Evolutionary conservation across 345 rosid species (phyloP), one percentile per base, ranked within the genome.

Genomic region (Leavenworthia alabamica): DNA sequence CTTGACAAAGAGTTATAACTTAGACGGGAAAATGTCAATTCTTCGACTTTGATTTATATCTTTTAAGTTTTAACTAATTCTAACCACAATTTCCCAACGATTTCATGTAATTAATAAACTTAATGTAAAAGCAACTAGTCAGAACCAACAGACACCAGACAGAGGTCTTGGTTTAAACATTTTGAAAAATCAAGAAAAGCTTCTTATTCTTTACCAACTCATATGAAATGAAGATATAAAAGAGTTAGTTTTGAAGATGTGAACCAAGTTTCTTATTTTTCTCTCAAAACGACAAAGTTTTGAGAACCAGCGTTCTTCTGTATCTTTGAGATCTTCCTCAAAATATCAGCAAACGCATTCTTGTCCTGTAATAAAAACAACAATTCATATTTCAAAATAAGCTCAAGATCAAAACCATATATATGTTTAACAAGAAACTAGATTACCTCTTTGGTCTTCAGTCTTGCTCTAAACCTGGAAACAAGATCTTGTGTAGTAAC

Each of bases 401-500:
- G 35, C 41, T 35, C 59, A 51, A 51, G 3, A 46, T 26, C 27
- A 35, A 20, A 48, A 10, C 47, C 32, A 35, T 23, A 70, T 22
- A 35, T 23, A 70, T 22, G 23, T 56, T 49, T 32, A 23, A 61
- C 1, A 55, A 8, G 9, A 15, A 7, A 32, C 8, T 6, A 32
- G 7, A 35, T 8, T 77, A 89, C 96, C 94, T 93, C 96, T 0
- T 74, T 46, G 49, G 73, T 56, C 66, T 80, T 89, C 17, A 89
- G 84, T 54, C 96, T 81, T 15, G 89, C 80, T 73, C 74, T 89
- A 35, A 93, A 93, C 60, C 83, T 78, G 66, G 85, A 87, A 50
- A 93, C 97, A 71, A 93, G 90, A 45, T 83, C 94, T 67, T 84
- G 88, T 24, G 98, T 92, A 19, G 98, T 89, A 7, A 92, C 81